Base-by-base conservation (phyloP, 2,329 filamentous ascomycete species). In the Onygenales sp. region DNA sequence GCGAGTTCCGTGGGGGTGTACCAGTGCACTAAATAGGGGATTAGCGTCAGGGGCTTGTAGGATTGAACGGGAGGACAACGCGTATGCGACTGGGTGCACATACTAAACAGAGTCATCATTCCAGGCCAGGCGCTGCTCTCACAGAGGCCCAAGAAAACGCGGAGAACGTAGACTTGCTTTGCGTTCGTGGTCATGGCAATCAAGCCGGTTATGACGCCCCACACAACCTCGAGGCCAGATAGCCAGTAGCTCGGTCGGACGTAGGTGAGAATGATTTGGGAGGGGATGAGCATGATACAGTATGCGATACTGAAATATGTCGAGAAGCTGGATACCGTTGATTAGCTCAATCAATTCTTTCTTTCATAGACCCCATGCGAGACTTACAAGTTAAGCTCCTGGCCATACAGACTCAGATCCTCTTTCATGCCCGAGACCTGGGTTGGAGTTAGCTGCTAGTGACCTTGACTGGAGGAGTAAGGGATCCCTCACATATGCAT, bases 1-100 rank as follows among this genome's bases (percentile, higher is more conserved):
- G 63, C 64, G 1, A 69, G 58, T 45, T 69, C 66, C 1, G 60
- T 65, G 32, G 67, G 67, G 0, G 66, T 70, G 44, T 72, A 72
- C 69, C 67, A 72, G 57, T 73, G 57, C 58, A 57, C 57, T 60
- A 34, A 53, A 17, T 4, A 4, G 1, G 11, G 40, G 40, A 7
- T 4, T 42, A 14, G 14, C 9, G 4, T 4, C 4, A 5, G 21
- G 1, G 1, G 0, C 3, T 27, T 27, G 21, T 17, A n/a, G 13
- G n/a, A 42, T 14, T 42, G 10, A 8, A 8, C 1, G 40, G 17
- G n/a, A n/a, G 1, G 40, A 7, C 7, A 8, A 17, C 3, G 11
- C 14, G 40, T 8, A 13, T 13, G 7, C 8, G 40, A 14, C n/a
- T 4, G 40, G 40, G 11, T 8, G 3, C 1, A 55, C 61, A 44